Evolutionary conservation across 768 basidiomycete species (phyloP).

Genomic region (Asterophora parasitica): DNA sequence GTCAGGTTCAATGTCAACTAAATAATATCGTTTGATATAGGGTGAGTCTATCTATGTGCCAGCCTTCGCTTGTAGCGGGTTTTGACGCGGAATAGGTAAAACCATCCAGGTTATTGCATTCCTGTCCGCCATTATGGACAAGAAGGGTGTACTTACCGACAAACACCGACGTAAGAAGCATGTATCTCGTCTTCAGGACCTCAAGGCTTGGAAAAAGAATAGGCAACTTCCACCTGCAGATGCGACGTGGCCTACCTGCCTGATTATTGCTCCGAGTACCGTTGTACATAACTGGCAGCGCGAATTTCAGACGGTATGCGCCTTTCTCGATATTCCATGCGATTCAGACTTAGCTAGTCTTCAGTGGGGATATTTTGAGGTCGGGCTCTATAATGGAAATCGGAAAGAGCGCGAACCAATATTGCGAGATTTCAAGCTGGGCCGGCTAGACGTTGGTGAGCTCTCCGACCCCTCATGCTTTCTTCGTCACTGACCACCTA

Average conservation of each 20-base stretch:
- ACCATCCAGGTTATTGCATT: conserved; percentile 92
- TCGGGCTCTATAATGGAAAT: conserved; percentile 61
- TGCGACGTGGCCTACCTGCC: conserved; percentile 76
- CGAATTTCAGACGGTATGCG: conserved; percentile 72
- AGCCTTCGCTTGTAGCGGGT: neutral
- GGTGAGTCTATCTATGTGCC: neutral
- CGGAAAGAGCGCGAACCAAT: conserved; percentile 50
- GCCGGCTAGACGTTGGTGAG: conserved; percentile 77
- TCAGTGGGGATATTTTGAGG: conserved; percentile 95
- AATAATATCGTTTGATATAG: neutral
- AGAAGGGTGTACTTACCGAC: conserved; percentile 63
- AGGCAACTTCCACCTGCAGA: conserved; percentile 62
- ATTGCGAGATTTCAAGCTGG: conserved; percentile 70
- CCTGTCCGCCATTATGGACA: conserved; percentile 88
- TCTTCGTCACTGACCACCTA: conserved; percentile 1
- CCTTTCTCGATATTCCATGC: neutral
- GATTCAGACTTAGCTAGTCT: neutral
- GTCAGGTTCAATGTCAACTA: neutral
- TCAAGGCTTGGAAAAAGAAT: conserved; percentile 43
- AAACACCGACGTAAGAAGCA: conserved; percentile 58
- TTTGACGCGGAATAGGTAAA: conserved; percentile 52
- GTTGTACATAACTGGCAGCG: conserved; percentile 88
- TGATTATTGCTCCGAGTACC: conserved; percentile 83
- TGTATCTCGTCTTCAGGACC: conserved; percentile 64
- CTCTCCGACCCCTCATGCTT: neutral